A percentile compares a stretch with the other conserved stretches of the same genome.
Conservation (phyloP, 106 monocot genomes). For the Allium sativum region DNA sequence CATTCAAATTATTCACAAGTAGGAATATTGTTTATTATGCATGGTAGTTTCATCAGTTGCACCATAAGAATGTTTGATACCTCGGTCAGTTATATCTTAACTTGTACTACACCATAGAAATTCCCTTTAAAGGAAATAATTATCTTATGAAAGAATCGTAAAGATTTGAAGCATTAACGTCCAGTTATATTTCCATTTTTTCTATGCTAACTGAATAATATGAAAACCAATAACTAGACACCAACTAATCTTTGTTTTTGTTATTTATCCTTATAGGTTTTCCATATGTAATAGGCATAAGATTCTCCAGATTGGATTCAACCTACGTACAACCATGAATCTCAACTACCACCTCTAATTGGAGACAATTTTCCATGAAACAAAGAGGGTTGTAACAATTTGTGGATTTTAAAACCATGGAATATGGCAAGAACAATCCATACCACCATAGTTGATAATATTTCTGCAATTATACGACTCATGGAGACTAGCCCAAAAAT, state of each 20-base stretch:
- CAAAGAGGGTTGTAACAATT: constrained; percentile 40
- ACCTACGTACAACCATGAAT: constrained; percentile 91
- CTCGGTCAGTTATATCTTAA: no score
- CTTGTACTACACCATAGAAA: no score
- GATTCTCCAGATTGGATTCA: constrained; percentile 95
- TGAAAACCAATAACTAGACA: neutral
- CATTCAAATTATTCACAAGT: no score
- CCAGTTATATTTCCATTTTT: no score
- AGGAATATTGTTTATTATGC: no score
- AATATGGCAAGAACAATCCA: constrained; percentile 98
- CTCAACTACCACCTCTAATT: constrained; percentile 66
- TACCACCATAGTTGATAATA: constrained; percentile 71
- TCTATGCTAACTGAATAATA: no score
- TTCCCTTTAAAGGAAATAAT: no score
- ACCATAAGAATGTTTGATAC: no score
- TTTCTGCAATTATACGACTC: constrained; percentile 81
- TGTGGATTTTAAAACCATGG: constrained; percentile 98
- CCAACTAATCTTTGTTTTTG: no score
- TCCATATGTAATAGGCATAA: constrained; percentile 40
- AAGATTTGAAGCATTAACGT: no score
- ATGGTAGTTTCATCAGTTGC: no score
- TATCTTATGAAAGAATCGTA: no score
- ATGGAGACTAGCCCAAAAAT: constrained; percentile 99
- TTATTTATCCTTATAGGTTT: neutral
- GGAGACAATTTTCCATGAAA: constrained; percentile 61